Evolutionary conservation across 164 flowering plant genomes (phyloP).

Genomic region (Vitis labrusca): DNA sequence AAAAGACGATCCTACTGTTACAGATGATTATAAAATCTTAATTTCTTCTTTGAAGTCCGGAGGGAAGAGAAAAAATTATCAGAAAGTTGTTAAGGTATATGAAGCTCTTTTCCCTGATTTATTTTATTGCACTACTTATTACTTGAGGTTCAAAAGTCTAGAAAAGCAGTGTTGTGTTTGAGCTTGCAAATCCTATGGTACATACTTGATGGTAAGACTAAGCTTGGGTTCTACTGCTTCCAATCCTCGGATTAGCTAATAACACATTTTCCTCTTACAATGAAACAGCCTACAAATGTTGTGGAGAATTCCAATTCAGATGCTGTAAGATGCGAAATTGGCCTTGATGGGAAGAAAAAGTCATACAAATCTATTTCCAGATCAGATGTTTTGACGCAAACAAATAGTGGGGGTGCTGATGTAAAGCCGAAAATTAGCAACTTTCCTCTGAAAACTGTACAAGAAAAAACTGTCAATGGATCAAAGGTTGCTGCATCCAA

Average conservation of each 20-base stretch:
- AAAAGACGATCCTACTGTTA: too few relatives aligned
- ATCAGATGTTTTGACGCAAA: constrained; percentile 3
- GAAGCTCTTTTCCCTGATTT: neutral
- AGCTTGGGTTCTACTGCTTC: too few relatives aligned
- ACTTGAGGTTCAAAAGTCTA: neutral
- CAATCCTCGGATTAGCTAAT: neutral
- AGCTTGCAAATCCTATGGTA: neutral
- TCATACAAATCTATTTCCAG: neutral
- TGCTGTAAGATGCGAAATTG: constrained; percentile 9
- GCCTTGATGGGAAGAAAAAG: neutral
- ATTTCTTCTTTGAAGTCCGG: neutral
- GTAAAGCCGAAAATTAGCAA: constrained; percentile 12
- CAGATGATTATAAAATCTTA: too few relatives aligned
- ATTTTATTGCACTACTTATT: neutral
- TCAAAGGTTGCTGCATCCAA: constrained; percentile 4
- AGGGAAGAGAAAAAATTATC: neutral
- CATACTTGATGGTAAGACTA: neutral
- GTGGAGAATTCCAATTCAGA: constrained; percentile 2
- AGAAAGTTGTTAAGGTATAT: neutral
- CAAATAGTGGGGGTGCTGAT: neutral
- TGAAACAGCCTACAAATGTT: constrained; percentile 18
- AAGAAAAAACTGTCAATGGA: constrained; percentile 10
- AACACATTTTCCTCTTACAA: neutral
- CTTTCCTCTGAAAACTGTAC: neutral
- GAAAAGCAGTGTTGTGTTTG: neutral